Evolutionary conservation across 2,329 filamentous ascomycete genomes (phyloP), one percentile per base, ranked within the genome.

Genomic region (Penicillium oxalicum): DNA sequence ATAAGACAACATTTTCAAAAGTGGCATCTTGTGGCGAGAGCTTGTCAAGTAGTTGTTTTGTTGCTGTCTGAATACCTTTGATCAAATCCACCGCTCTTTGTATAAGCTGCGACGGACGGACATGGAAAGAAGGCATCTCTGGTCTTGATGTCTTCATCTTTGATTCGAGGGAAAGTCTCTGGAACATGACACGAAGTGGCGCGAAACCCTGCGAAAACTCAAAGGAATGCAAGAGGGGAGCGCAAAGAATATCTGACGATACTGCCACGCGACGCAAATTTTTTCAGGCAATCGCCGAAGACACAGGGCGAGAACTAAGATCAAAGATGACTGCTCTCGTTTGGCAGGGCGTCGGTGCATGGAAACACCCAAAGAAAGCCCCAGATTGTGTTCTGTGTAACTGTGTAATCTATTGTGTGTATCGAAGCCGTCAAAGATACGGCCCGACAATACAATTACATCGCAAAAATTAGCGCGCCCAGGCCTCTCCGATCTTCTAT

Each of bases 41-140:
- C 12, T 18, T 24, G 39, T 32, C 27, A 28, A 41, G 39, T 18
- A 41, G 27, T 18, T 24, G 39, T 13, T 41, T 32, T 9, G 27
- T 41, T 12, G 27, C 39, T 13, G 27, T 18, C 24, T 24, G 39
- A 2, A 24, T 13, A 11, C 11, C 9, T 4, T 24, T 29, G 39
- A 32, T 41, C 39, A 41, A 32, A 28, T 28, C 18, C 34, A 25
- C 24, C n/a, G 46, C 46, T 4, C 28, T 42, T 1, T 40, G 33
- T 34, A 29, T 40, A 4, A 48, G 40, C 29, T 48, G 33, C 7
- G 34, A 44, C 26, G 46, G 35, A 44, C 26, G 43, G 46, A 41
- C 13, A 9, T 44, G n/a, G 27, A 48, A 48, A 38, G 40, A 44
- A 36, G 35, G 46, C 46, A 29, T 34, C 26, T 32, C 39, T 32